Percentiles rank a stretch among this genome's conserved stretches.
Conservation (phyloP, 163 green algal species). For the Smithsoniella earleae region DNA sequence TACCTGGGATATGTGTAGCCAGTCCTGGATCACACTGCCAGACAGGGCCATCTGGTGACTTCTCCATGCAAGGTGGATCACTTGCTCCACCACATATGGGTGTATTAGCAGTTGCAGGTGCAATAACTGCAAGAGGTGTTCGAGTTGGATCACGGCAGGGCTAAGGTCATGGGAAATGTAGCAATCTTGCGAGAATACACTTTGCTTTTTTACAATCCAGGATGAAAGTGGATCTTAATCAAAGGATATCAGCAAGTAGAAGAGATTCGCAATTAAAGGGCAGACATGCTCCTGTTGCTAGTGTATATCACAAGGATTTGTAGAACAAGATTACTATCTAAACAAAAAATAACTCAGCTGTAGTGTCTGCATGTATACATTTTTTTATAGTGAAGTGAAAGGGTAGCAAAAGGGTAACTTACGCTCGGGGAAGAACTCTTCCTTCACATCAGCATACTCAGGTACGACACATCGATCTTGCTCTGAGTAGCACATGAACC, state of each 20-base stretch:
- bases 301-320: too few relatives aligned
- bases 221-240: too few relatives aligned
- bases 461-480: conserved; percentile 29
- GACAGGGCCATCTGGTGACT: not conserved
- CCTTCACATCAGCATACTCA: conserved; percentile 25
- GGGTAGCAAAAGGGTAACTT: not conserved
- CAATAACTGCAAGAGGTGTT: conserved; percentile 8
- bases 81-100: conserved; percentile 16
- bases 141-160: too few relatives aligned
- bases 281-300: too few relatives aligned
- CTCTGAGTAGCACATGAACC: conserved; percentile 26
- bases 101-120: not conserved
- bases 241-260: too few relatives aligned
- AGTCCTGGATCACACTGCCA: conserved; percentile 13
- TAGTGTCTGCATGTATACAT: not conserved
- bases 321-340: too few relatives aligned
- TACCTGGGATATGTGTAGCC: conserved; percentile 10
- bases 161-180: too few relatives aligned
- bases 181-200: too few relatives aligned
- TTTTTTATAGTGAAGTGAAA: not conserved
- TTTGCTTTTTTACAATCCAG: too few relatives aligned
- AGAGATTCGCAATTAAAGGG: too few relatives aligned
- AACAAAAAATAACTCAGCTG: too few relatives aligned
- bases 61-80: conserved; percentile 27
- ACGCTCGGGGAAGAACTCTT: conserved; percentile 30